Conservation (phyloP, 257 asterid genomes). For the Nyctanthes arbortristis region DNA sequence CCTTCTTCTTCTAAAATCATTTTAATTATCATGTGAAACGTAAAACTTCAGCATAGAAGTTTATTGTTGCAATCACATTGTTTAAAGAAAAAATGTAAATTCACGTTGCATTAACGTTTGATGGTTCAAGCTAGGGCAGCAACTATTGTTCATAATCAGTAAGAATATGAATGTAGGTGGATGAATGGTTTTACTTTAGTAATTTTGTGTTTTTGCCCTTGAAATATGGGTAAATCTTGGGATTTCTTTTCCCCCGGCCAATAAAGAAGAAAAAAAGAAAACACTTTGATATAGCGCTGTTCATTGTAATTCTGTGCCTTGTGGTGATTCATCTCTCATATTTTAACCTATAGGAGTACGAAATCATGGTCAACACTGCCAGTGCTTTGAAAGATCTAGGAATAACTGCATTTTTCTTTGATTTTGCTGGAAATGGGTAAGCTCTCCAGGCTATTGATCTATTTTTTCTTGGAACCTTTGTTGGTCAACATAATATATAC, state of each 20-base stretch:
- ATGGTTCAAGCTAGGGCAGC: neutral
- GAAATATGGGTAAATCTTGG: neutral
- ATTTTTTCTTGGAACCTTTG: no score
- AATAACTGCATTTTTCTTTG: constrained; percentile 37
- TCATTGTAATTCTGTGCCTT: neutral
- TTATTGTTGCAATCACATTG: neutral
- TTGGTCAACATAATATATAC: neutral
- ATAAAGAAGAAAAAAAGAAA: neutral
- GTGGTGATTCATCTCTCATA: neutral
- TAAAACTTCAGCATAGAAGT: neutral
- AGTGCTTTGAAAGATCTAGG: constrained; percentile 39
- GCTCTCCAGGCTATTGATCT: neutral
- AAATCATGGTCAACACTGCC: constrained; percentile 31
- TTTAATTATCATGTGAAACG: neutral
- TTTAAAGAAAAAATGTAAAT: neutral
- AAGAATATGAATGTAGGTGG: neutral
- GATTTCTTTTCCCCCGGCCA: no score
- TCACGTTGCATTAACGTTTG: neutral
- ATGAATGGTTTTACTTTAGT: neutral
- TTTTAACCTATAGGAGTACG: constrained; percentile 30
- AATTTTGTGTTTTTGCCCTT: neutral
- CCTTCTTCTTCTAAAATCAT: neutral
- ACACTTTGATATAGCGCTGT: neutral
- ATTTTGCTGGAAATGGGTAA: constrained; percentile 58
- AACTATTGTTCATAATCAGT: neutral